A percentile compares a stretch with the other conserved stretches of the same genome.
phyloP scores from a whole-genome alignment of 2,329 filamentous ascomycete species.

The Alternaria alternata region DNA sequence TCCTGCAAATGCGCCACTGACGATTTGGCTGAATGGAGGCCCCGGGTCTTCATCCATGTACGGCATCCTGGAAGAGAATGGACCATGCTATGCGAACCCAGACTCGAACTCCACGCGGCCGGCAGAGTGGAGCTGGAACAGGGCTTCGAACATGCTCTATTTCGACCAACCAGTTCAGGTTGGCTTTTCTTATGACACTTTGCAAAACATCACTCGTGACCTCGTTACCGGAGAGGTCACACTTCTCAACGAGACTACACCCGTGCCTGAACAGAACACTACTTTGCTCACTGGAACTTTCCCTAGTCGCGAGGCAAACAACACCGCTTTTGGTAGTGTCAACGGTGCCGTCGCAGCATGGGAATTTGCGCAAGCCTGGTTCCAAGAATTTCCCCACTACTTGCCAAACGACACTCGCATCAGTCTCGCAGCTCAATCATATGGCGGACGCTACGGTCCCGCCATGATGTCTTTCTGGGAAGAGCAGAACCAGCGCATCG shows the following conservation, averaged over 20 bases:
- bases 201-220: constrained; percentile 30
- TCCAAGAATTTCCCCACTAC: constrained; percentile 32
- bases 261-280: constrained; percentile 25
- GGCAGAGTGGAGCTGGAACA: constrained; percentile 29
- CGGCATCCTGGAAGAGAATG: constrained; percentile 56
- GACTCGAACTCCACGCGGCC: constrained; percentile 18
- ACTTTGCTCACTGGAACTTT: constrained; percentile 28
- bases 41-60: constrained; percentile 53
- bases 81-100: constrained; percentile 57
- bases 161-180: constrained; percentile 69
- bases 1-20: constrained; percentile 60
- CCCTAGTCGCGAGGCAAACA: constrained; percentile 26
- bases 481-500: constrained; percentile 24
- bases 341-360: constrained; percentile 31
- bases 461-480: constrained; percentile 26
- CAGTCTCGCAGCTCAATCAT: constrained; percentile 29
- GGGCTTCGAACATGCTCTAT: constrained; percentile 61
- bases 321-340: constrained; percentile 26
- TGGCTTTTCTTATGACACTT: constrained; percentile 61
- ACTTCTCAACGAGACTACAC: constrained; percentile 21
- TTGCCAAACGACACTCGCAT: constrained; percentile 29
- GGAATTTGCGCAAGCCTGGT: constrained; percentile 32
- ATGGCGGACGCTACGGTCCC: constrained; percentile 23
- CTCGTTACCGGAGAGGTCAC: constrained; percentile 22
- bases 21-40: constrained; percentile 60